A percentile compares a stretch with the other conserved stretches of the same genome.
phyloP scores from a whole-genome alignment of 129 eudicot species.

The Pittosporum tobira region DNA sequence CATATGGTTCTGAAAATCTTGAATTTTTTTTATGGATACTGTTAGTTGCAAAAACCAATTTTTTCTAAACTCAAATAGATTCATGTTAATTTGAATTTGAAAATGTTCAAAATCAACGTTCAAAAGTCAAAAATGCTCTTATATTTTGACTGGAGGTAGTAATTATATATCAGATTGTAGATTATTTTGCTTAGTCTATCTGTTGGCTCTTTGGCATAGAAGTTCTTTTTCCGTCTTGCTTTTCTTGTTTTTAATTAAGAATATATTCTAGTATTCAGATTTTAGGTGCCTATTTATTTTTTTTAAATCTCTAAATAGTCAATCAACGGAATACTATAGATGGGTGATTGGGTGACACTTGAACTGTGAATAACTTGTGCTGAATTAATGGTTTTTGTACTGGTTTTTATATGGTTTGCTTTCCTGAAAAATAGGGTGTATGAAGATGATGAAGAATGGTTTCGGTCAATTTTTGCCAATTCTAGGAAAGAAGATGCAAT shows the following conservation, averaged over 20 bases:
- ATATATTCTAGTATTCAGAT: not conserved
- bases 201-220: not conserved
- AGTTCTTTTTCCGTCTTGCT: not conserved
- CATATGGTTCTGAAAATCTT: no score
- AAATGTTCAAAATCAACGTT: no score
- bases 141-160: no score
- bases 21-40: no score
- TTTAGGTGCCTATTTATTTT: not conserved
- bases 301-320: not conserved
- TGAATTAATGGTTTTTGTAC: constrained; percentile 6
- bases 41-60: no score
- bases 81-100: no score
- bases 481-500: constrained; percentile 92
- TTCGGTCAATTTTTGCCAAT: constrained; percentile 78
- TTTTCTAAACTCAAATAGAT: no score
- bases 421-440: constrained; percentile 52
- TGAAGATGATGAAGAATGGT: constrained; percentile 93
- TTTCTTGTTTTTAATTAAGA: not conserved
- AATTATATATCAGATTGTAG: no score
- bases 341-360: not conserved
- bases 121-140: no score
- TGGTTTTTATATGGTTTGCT: not conserved
- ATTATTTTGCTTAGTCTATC: no score
- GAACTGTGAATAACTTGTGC: not conserved
- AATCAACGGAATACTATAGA: not conserved